Conservation (phyloP, 2,329 filamentous ascomycete genomes). For the Zymoseptoria tritici region DNA sequence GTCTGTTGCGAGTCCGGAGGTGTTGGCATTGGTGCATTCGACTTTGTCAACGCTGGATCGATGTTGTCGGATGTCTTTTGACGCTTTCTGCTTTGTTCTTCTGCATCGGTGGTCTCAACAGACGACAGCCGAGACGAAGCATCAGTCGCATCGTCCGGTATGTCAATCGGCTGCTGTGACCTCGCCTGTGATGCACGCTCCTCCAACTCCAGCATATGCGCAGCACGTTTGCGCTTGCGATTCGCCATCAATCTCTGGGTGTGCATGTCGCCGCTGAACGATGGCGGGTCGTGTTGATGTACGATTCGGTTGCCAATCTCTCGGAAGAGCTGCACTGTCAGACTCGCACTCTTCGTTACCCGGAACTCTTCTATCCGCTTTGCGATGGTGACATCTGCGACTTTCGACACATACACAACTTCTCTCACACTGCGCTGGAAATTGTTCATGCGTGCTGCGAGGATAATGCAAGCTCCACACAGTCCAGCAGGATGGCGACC, state of each 20-base stretch:
- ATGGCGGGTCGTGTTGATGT: constrained; percentile 71
- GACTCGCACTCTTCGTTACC: constrained; percentile 69
- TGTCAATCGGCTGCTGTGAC: constrained; percentile 4
- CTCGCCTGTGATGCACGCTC: constrained; percentile 6
- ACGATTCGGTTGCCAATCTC: constrained; percentile 61
- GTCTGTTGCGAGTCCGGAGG: not conserved
- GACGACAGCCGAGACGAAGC: constrained; percentile 17
- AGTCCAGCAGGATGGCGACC: constrained; percentile 89
- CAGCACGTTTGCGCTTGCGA: constrained; percentile 25
- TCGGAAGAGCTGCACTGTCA: constrained; percentile 83
- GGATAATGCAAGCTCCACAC: constrained; percentile 86
- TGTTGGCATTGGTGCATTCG: not conserved
- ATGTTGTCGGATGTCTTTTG: not conserved
- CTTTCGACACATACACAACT: constrained; percentile 96
- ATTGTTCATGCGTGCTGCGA: constrained; percentile 97
- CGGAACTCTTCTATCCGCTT: constrained; percentile 90
- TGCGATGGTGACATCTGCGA: constrained; percentile 86
- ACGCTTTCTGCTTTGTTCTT: constrained; percentile 1
- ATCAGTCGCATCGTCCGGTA: constrained; percentile 15
- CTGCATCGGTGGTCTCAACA: constrained; percentile 1
- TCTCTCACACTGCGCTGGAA: constrained; percentile 87
- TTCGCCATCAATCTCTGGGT: constrained; percentile 32
- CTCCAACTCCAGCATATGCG: constrained; percentile 10
- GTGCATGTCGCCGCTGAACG: constrained; percentile 62
- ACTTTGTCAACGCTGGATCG: not conserved